A percentile compares a stretch with the other conserved stretches of the same genome.
Evolutionary conservation across 2,329 filamentous ascomycete species (phyloP).

Genomic region (Stagonosporopsis vannaccii): DNA sequence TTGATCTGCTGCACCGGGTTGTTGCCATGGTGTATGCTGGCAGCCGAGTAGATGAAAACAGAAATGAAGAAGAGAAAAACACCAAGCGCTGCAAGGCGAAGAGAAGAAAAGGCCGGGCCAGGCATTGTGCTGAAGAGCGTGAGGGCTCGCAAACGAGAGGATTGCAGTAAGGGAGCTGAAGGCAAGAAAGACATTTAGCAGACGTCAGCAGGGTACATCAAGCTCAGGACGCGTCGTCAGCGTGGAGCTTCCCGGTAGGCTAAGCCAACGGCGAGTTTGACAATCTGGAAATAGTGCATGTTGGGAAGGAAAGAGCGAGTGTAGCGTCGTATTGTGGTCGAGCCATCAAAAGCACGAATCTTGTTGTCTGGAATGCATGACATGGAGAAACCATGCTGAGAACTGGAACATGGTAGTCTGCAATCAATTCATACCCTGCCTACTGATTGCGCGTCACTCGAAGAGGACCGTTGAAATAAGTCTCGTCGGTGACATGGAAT

Average conservation of each 20-base stretch:
- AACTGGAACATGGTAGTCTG: no score
- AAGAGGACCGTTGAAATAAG: no score
- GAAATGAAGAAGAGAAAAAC: constrained; percentile 18
- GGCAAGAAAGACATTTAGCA: neutral
- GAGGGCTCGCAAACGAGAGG: neutral
- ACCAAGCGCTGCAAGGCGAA: constrained; percentile 5
- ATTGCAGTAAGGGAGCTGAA: neutral
- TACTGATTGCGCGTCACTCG: no score
- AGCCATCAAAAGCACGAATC: no score
- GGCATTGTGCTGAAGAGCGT: constrained; percentile 2
- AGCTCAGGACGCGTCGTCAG: neutral
- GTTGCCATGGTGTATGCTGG: constrained; percentile 18
- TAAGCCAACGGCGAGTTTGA: neutral
- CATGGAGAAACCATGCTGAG: no score
- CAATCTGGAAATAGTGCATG: constrained; percentile 1
- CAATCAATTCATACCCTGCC: no score
- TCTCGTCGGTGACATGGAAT: no score
- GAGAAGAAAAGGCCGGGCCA: constrained; percentile 1
- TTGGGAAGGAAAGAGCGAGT: neutral
- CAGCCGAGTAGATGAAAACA: constrained; percentile 20
- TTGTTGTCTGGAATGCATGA: no score
- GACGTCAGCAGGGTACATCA: neutral
- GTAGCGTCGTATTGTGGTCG: no score
- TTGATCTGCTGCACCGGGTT: constrained; percentile 21
- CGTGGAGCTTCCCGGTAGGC: constrained; percentile 5